Evolutionary conservation across 148 eudicot genomes (phyloP).

Genomic region (Mesembryanthemum crystallinum): DNA sequence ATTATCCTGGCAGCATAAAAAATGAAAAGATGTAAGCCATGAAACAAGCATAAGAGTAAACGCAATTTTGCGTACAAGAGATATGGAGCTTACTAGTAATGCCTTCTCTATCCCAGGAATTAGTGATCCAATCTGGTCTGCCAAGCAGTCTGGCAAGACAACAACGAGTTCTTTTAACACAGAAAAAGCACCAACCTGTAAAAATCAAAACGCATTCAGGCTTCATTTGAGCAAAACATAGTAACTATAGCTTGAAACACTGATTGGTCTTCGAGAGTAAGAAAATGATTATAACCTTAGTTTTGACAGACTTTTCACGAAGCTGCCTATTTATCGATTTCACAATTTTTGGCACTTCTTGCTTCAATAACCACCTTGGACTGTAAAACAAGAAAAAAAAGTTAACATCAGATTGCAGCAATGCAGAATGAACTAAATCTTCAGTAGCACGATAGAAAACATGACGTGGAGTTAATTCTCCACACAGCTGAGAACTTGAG

Average conservation of each 20-base stretch:
- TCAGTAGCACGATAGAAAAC: not conserved
- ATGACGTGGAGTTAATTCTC: not conserved
- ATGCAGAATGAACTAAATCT: not conserved
- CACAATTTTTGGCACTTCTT: conserved; percentile 92
- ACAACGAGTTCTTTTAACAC: conserved; percentile 92
- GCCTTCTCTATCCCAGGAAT: conserved; percentile 97
- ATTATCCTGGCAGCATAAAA: conserved; percentile 59
- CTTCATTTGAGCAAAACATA: not conserved
- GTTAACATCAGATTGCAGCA: not conserved
- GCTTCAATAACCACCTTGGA: conserved; percentile 87
- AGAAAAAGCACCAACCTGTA: conserved; percentile 93
- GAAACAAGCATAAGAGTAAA: conserved; percentile 10
- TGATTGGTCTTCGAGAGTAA: not conserved
- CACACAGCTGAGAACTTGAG: not conserved
- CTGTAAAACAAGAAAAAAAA: conserved; percentile 40
- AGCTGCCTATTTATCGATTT: conserved; percentile 82
- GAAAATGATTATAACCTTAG: conserved; percentile 54
- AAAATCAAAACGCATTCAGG: conserved; percentile 19
- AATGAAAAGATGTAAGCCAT: conserved; percentile 6
- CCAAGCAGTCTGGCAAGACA: conserved; percentile 92
- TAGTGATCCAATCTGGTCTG: conserved; percentile 85
- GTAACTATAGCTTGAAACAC: not conserved
- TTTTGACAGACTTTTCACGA: conserved; percentile 89
- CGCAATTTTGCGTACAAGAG: conserved; percentile 2
- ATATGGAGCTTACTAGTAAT: conserved; percentile 59